These are phyloP conservation scores for Eucommia ulmoides DNA, from an alignment of 257 asterid species.

Conservation along the genomic window DNA sequence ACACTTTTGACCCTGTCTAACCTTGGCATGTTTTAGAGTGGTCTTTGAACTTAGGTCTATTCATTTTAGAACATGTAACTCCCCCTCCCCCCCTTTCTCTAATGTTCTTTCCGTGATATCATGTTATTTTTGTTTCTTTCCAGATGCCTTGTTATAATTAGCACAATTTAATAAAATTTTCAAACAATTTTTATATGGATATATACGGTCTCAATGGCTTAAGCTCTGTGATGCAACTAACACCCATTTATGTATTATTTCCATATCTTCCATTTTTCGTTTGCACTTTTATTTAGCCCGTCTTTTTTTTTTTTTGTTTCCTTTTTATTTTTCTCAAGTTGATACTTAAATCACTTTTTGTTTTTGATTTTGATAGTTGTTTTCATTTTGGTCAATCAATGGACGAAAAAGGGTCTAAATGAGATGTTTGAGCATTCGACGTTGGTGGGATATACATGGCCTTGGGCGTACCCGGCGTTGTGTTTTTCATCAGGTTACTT, in stretches of 20 bases:
- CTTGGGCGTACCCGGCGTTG: conserved; percentile 57
- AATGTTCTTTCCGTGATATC: too few species aligned
- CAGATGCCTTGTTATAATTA: too few species aligned
- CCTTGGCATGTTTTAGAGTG: too few species aligned
- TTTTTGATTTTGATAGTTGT: conserved; percentile 24
- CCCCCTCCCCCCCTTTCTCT: too few species aligned
- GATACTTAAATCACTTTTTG: neutral
- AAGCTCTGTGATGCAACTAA: neutral
- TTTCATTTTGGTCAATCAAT: conserved; percentile 40
- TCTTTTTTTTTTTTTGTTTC: neutral
- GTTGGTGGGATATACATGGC: conserved; percentile 68
- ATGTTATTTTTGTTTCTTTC: too few species aligned
- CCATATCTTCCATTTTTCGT: too few species aligned
- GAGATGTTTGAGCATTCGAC: conserved; percentile 68
- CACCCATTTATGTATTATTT: neutral
- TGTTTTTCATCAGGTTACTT: conserved; percentile 85
- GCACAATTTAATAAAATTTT: too few species aligned
- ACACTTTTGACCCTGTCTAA: too few species aligned
- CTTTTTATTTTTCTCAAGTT: conserved; percentile 3
- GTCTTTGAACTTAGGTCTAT: too few species aligned
- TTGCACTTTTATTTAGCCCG: too few species aligned
- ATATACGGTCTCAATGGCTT: neutral
- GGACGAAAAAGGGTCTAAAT: conserved; percentile 25
- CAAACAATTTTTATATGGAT: too few species aligned
- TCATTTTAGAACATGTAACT: too few species aligned